Conservation (phyloP, 495 filamentous ascomycete genomes). For the Talaromyces ruber region DNA sequence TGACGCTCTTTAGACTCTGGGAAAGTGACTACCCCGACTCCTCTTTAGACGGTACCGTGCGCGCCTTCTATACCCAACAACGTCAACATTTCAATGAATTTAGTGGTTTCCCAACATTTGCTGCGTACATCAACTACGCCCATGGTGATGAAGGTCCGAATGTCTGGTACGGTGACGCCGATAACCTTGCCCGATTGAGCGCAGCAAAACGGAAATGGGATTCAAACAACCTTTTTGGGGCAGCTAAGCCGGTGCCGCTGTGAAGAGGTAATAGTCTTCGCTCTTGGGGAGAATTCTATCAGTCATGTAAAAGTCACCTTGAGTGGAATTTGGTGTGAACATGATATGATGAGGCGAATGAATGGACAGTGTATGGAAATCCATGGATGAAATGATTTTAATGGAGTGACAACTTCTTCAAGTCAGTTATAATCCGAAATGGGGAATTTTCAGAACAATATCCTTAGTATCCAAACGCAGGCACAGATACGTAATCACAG, state of each 20-base stretch:
- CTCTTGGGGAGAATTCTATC: neutral
- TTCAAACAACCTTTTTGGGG: constrained; percentile 20
- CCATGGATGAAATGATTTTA: neutral
- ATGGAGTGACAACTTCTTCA: neutral
- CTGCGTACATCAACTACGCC: constrained; percentile 26
- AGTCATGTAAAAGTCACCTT: neutral
- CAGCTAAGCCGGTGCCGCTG: neutral
- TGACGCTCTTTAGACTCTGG: neutral
- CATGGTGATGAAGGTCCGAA: constrained; percentile 29
- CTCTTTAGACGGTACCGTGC: constrained; percentile 1
- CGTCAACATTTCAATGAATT: constrained; percentile 11
- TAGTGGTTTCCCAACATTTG: constrained; percentile 15
- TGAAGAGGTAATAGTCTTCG: neutral
- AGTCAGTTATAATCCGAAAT: too few relatives aligned
- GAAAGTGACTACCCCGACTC: constrained; percentile 8
- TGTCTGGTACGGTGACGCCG: constrained; percentile 14
- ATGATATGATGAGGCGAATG: neutral
- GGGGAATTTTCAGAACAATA: too few relatives aligned
- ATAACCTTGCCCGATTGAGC: constrained; percentile 18
- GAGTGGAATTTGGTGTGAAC: neutral
- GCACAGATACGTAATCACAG: too few relatives aligned
- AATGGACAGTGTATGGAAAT: neutral
- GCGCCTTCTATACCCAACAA: neutral
- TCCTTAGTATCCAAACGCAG: too few relatives aligned
- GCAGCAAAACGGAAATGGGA: constrained; percentile 24